Evolutionary conservation across 805 yeast species (phyloP).

Genomic region (Suhomyces xylopsoci): DNA sequence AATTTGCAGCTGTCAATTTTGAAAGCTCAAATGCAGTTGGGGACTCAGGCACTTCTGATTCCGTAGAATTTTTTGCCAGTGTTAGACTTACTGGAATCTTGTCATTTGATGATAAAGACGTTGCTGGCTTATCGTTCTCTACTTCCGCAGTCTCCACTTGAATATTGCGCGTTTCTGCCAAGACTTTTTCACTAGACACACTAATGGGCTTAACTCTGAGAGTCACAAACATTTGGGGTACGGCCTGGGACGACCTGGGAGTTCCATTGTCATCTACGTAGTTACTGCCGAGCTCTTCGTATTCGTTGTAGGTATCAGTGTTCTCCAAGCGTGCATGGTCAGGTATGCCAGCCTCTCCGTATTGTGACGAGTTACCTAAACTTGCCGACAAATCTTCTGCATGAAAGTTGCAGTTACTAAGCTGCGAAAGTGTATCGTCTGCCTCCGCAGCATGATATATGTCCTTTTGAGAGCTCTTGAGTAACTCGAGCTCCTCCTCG

Average conservation of each 20-base stretch:
- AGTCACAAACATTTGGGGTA: neutral
- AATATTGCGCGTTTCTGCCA: neutral
- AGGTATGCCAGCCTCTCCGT: neutral
- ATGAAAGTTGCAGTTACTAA: conserved; percentile 6
- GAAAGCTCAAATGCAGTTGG: neutral
- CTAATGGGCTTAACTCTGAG: neutral
- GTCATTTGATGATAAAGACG: neutral
- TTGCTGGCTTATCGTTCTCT: neutral
- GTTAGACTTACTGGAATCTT: neutral
- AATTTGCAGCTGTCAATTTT: neutral
- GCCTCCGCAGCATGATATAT: neutral
- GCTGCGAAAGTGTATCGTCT: neutral
- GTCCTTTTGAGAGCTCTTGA: conserved; percentile 9
- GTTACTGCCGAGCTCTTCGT: neutral
- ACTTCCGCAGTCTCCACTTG: neutral
- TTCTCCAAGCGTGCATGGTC: neutral
- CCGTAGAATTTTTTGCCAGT: neutral
- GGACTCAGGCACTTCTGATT: neutral
- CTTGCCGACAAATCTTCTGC: conserved; percentile 4
- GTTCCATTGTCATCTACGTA: neutral
- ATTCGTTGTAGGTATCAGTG: neutral
- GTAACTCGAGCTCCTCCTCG: conserved; percentile 10
- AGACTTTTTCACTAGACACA: neutral
- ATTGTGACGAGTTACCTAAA: neutral
- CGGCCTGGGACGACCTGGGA: neutral